Base-by-base conservation (phyloP, 75 land plant genomes). In the Chamaecyparis obtusa region DNA sequence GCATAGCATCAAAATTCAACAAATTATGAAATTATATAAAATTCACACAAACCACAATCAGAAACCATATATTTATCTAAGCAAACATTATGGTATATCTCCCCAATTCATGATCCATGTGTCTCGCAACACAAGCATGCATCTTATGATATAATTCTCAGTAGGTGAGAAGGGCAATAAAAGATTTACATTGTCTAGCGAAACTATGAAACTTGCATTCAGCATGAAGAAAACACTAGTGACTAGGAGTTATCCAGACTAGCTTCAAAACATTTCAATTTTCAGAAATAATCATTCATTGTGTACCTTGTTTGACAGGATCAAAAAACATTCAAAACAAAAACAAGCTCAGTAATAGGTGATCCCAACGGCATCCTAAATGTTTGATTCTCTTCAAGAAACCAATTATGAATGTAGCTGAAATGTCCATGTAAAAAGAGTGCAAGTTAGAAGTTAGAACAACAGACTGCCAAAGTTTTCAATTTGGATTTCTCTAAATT, bases 1-100 rank as follows among this genome's bases (percentile, higher is more conserved):
- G 93, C 2, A 91, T 13, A 86, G 55, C 56, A 41, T 41, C 41
- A 83, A 83, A 43, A 44, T 24, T 44, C 3, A 37, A 83, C 15
- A 24, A 83, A 37, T 83, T 83, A 82, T 11, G 19, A 41, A 39
- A 83, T 41, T 24, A 16, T 79, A 39, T 17, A 33, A 32, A 39
- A 79, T 16, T 39, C 10, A 79, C 8, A 35, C 39, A 57, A 17
- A 4, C 19, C 64, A 24, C 30, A 64, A 27, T 37, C 81, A 8
- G 27, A 24, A 78, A 78, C 79, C 9, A 80, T 27, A 43, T 46
- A n/a, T 81, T 46, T 46, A 81, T 81, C 32, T 14, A n/a, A 44
- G 30, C 51, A 81, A 81, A 43, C 41, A 81, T 44, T 44, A 0
- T 19, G 11, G 48, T 39, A 79, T 41, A 30, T 43, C 10, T 39